Base-by-base conservation (phyloP, 2,329 filamentous ascomycete genomes). In the Aciculosporium take region DNA sequence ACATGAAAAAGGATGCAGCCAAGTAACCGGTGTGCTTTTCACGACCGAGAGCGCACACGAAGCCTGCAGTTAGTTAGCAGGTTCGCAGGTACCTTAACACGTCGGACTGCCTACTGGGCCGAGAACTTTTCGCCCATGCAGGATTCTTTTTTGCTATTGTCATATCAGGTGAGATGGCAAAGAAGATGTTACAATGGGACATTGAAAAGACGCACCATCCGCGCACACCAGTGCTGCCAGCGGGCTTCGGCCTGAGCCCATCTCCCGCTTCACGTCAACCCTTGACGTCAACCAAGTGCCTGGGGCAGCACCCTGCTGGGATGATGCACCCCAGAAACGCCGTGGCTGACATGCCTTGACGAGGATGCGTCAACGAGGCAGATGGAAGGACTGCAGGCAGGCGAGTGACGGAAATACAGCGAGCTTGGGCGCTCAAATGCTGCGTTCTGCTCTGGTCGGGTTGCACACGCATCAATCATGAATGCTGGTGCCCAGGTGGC, bases 261-360 rank as follows among this genome's bases (percentile, higher is more conserved):
- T 32, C 17, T 4, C 9, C n/a, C 7, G 9, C 12, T 21, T 21
- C 20, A 27, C 37, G 7, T 30, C 20, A 15, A 20, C 13, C 4
- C 12, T 41, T 36, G 39, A 35, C 25, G 41, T 39, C 37, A 43
- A 39, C 23, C 41, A 43, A 17, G 31, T 35, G 30, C 30, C 23
- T n/a, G 8, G 31, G 23, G 10, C 31, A 15, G 23, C 9, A 40
- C 13, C 33, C 17, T 25, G 21, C 23, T 24, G 37, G 21, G 23
- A n/a, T 35, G 18, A 35, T 38, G 36, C 41, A 43, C 35, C 23
- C 34, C 41, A 33, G 28, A 38, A 38, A 42, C 29, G 34, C 27
- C 36, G 30, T 30, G 35, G 30, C 38, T 12, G 20, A 7, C 23
- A 40, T 24, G 15, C 13, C 28, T 33, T 25, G 12, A 27, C 28